Evolutionary conservation across 2,329 filamentous ascomycete genomes (phyloP).

Genomic region (Beauveria rudraprayagi): DNA sequence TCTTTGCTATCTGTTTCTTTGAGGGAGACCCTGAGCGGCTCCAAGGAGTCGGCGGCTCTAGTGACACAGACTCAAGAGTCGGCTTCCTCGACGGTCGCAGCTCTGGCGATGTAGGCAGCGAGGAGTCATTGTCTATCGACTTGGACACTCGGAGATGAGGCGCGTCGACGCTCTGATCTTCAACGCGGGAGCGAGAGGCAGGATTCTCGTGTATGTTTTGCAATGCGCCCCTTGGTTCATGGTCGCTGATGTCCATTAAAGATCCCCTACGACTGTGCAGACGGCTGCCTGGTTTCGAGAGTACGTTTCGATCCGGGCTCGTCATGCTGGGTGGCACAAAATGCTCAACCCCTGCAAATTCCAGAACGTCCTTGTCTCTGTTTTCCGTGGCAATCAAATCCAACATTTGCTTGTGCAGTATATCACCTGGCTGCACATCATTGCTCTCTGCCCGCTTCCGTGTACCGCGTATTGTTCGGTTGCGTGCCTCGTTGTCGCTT

Average conservation of each 20-base stretch:
- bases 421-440: slow-evolving; percentile 32
- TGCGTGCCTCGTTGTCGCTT: slow-evolving; percentile 37
- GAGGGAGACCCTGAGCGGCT: slow-evolving; percentile 58
- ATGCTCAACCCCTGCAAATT: slow-evolving; percentile 26
- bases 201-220: slow-evolving; percentile 18
- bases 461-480: not conserved
- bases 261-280: slow-evolving; percentile 30
- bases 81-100: slow-evolving; percentile 38
- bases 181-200: slow-evolving; percentile 20
- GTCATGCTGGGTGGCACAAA: slow-evolving; percentile 26
- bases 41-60: slow-evolving; percentile 53
- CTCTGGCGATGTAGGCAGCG: slow-evolving; percentile 44
- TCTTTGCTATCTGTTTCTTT: slow-evolving; percentile 22
- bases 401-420: slow-evolving; percentile 54
- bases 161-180: slow-evolving; percentile 41
- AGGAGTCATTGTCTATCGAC: slow-evolving; percentile 38
- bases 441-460: not conserved
- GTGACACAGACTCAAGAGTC: slow-evolving; percentile 48
- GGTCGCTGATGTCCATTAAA: slow-evolving; percentile 31
- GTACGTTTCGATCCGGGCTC: slow-evolving; percentile 23
- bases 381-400: slow-evolving; percentile 51
- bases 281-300: slow-evolving; percentile 23
- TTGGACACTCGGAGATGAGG: slow-evolving; percentile 29
- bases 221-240: slow-evolving; percentile 24
- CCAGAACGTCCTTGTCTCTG: slow-evolving; percentile 31